Evolutionary conservation across 176 grass and related monocot genomes (phyloP), one percentile per base, ranked within the genome.

Genomic region (Elaeis guineensis): DNA sequence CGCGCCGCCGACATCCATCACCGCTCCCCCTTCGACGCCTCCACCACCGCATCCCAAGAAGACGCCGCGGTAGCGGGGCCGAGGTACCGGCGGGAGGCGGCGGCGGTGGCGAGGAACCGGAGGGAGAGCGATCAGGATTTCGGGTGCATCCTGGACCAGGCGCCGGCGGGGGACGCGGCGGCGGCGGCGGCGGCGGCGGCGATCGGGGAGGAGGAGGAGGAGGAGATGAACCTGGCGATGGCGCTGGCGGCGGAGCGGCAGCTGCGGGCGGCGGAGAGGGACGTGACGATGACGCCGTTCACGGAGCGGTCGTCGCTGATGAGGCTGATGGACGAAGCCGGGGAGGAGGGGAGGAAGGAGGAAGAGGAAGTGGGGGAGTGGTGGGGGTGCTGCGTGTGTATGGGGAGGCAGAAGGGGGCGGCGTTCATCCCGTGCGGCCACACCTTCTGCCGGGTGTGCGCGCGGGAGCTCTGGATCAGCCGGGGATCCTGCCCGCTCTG

Each of bases 321-420:
- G 63, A 52, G 50, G 17, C 20, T 65, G 49, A 4, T 65, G 49
- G 17, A 26, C 14, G 29, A 20, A 20, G 6, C 8, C 2, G 63
- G 25, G 21, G 63, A 52, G 48, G 20, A 9, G 16, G 2, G 16
- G 5, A 17, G 57, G 3, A 17, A 17, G 22, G 25, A 26, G 12
- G 22, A 14, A 17, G 57, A 12, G 22, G 57, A 26, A 18, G 49
- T 21, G 3, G 63, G 51, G 4, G 19, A 50, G 16, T 52, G 22
- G 63, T 65, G 63, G 4, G 50, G 63, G 6, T 65, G 63, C 63
- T 65, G 63, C 63, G 63, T 65, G 63, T 65, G 63, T n/a, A 12
- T 52, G 63, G 63, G 49, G 50, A 21, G 49, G 63, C 63, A 49
- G 63, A 65, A 65, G 39, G 63, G 63, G 22, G 49, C 63, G 49